Conservation (phyloP, 2,329 filamentous ascomycete species). For the Madurella fahalii region DNA sequence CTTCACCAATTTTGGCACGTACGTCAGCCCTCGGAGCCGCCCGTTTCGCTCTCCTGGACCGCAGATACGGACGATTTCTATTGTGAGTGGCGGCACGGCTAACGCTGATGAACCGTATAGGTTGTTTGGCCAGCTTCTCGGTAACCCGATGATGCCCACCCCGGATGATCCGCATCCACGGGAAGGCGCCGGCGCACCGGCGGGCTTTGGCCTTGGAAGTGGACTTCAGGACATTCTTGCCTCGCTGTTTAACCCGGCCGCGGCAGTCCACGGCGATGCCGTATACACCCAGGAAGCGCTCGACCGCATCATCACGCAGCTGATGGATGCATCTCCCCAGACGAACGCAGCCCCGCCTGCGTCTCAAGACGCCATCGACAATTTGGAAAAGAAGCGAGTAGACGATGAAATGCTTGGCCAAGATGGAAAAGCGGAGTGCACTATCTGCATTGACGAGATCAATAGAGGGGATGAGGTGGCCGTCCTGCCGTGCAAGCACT, state of each 20-base stretch:
- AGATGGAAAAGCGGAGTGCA: constrained; percentile 74
- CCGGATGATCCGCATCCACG: constrained; percentile 19
- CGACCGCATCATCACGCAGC: constrained; percentile 78
- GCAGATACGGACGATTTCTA: constrained; percentile 4
- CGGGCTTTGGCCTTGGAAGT: constrained; percentile 31
- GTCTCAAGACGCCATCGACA: constrained; percentile 66
- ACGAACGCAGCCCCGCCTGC: constrained; percentile 81
- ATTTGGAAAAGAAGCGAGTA: constrained; percentile 67
- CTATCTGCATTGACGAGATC: constrained; percentile 90
- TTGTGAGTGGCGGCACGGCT: constrained; percentile 2
- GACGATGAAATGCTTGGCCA: constrained; percentile 64
- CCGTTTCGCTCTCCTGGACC: background rate
- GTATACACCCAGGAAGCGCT: constrained; percentile 89
- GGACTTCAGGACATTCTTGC: constrained; percentile 52
- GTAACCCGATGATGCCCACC: constrained; percentile 28
- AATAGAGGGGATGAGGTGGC: constrained; percentile 68
- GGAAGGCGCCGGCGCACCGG: constrained; percentile 21
- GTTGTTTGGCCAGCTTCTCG: constrained; percentile 45
- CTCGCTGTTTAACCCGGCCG: constrained; percentile 48
- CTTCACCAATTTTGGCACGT: constrained; percentile 44
- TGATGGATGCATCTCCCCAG: constrained; percentile 79
- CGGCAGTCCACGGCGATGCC: constrained; percentile 64
- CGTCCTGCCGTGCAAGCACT: constrained; percentile 81
- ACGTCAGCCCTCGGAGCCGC: constrained; percentile 27
- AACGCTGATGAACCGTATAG: constrained; percentile 30